These are phyloP conservation scores for Xanthoconium purpureum DNA, from an alignment of 768 basidiomycete species.

Conservation along the genomic window DNA sequence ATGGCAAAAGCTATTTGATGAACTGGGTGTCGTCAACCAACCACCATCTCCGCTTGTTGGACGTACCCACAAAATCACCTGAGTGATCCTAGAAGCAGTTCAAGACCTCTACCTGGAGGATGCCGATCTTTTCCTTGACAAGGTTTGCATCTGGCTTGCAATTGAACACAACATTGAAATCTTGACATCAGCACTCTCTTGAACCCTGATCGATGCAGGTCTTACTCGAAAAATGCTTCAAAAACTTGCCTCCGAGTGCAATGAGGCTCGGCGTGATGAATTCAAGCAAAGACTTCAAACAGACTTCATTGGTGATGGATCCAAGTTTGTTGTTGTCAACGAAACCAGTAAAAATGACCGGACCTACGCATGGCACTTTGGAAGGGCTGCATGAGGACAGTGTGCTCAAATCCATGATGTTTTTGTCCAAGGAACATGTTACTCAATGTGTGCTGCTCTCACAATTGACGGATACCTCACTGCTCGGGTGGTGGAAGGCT, in stretches of 20 bases:
- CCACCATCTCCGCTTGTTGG: no score
- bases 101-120: no score
- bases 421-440: neutral
- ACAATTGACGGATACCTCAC: neutral
- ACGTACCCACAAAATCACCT: no score
- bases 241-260: neutral
- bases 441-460: neutral
- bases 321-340: neutral
- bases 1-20: neutral
- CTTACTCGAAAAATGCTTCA: neutral
- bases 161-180: no score
- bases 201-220: no score
- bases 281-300: neutral
- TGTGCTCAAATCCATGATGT: neutral
- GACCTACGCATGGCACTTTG: neutral
- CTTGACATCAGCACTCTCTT: no score
- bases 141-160: no score
- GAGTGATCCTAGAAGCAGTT: no score
- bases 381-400: neutral
- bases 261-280: neutral
- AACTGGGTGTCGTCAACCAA: no score
- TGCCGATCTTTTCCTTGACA: no score
- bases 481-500: neutral
- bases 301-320: neutral
- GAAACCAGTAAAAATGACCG: neutral